phyloP scores from a whole-genome alignment of 106 monocot genomes.

The Xerophyta viscosa region DNA sequence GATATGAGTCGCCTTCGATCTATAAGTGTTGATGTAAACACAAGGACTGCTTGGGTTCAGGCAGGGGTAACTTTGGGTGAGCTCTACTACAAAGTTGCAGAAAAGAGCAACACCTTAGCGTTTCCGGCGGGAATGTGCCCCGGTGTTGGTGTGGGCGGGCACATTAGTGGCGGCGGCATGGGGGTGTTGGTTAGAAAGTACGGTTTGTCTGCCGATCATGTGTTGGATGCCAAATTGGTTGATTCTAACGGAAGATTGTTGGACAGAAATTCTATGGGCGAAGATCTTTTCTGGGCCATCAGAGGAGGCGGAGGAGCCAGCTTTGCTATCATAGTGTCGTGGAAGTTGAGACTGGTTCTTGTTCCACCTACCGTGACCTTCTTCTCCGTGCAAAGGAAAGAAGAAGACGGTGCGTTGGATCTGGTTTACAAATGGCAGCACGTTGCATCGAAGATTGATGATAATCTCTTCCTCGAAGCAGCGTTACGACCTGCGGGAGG shows the following conservation, averaged over 20 bases:
- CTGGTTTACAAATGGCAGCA: slow-evolving; percentile 37
- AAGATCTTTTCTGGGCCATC: slow-evolving; percentile 8
- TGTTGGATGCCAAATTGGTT: background rate
- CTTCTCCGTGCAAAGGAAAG: slow-evolving; percentile 12
- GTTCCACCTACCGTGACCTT: slow-evolving; percentile 29
- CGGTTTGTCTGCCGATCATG: slow-evolving; percentile 5
- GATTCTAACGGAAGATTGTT: slow-evolving; percentile 3
- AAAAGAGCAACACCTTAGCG: slow-evolving; percentile 6
- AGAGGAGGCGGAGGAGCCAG: slow-evolving; percentile 19
- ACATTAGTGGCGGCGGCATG: slow-evolving; percentile 30
- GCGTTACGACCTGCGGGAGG: background rate
- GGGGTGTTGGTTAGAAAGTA: slow-evolving; percentile 24
- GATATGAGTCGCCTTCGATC: slow-evolving; percentile 22
- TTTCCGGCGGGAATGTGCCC: slow-evolving; percentile 30
- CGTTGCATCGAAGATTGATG: slow-evolving; percentile 18
- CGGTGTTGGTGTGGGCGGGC: slow-evolving; percentile 28
- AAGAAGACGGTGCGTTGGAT: slow-evolving; percentile 4
- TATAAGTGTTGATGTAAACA: slow-evolving; percentile 10
- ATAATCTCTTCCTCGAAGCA: slow-evolving; percentile 21
- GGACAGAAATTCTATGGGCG: slow-evolving; percentile 5
- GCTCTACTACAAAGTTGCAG: slow-evolving; percentile 32
- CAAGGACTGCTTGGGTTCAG: slow-evolving; percentile 44
- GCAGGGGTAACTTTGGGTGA: slow-evolving; percentile 55
- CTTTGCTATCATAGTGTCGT: slow-evolving; percentile 40
- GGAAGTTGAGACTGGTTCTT: slow-evolving; percentile 22